These are phyloP conservation scores for Erysimum pusillum DNA, from an alignment of 441 rosid genomes.

Conservation along the genomic window DNA sequence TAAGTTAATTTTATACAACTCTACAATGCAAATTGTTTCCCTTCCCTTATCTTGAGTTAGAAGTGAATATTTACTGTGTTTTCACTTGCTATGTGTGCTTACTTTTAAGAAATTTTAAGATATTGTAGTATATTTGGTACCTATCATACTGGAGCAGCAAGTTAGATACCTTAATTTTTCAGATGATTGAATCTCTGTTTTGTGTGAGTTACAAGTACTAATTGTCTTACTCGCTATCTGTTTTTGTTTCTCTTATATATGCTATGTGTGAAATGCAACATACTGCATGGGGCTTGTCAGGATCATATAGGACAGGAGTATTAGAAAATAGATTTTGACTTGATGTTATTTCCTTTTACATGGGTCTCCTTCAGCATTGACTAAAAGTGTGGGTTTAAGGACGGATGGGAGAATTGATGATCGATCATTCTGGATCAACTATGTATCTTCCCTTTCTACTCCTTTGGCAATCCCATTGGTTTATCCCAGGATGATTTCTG, in stretches of 20 bases:
- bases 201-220: constrained; percentile 10
- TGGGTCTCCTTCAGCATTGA: constrained; percentile 48
- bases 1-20: constrained; percentile 11
- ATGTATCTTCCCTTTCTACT: constrained; percentile 76
- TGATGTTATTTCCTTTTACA: constrained; percentile 23
- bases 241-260: constrained; percentile 10
- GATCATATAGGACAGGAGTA: constrained; percentile 5
- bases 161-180: constrained; percentile 17
- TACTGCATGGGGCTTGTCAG: constrained; percentile 2
- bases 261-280: constrained; percentile 11
- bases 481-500: constrained; percentile 90
- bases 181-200: constrained; percentile 15
- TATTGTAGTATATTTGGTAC: constrained; percentile 22
- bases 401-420: constrained; percentile 93
- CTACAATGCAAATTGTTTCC: constrained; percentile 12
- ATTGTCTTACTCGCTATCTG: constrained; percentile 11
- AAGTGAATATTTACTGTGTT: background rate
- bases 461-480: constrained; percentile 87
- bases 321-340: constrained; percentile 1
- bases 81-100: constrained; percentile 2
- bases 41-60: constrained; percentile 4
- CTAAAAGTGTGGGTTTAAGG: constrained; percentile 80
- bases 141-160: constrained; percentile 5
- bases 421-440: constrained; percentile 86
- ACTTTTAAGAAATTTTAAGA: constrained; percentile 2